These are phyloP conservation scores for Cryphonectria radicalis DNA, from an alignment of 2,329 filamentous ascomycete genomes.

Conservation along the genomic window DNA sequence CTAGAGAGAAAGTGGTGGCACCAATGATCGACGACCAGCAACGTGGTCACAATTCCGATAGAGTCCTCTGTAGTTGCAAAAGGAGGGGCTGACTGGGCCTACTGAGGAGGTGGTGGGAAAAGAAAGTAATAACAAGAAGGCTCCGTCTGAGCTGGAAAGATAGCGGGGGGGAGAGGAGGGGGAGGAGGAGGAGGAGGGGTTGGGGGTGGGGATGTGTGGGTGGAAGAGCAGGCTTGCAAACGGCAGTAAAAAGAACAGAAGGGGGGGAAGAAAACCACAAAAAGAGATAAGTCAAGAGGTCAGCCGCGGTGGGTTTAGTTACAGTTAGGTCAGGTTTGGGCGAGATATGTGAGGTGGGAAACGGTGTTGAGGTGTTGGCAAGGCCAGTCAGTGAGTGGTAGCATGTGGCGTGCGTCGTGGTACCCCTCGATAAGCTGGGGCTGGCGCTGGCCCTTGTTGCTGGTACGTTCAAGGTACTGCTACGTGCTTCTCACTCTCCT, in stretches of 20 bases:
- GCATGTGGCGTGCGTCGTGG: slow-evolving; percentile 10
- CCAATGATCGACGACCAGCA: slow-evolving; percentile 1
- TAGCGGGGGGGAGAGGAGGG: not conserved
- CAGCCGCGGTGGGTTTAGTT: not conserved
- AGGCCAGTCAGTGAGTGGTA: not conserved
- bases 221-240: slow-evolving; percentile 1
- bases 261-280: not conserved
- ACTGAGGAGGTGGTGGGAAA: slow-evolving; percentile 3
- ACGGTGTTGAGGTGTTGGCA: slow-evolving; percentile 5
- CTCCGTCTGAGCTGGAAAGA: not conserved
- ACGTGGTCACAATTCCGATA: not conserved
- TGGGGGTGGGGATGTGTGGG: not conserved
- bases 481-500: not conserved
- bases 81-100: slow-evolving; percentile 11
- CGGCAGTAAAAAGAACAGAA: not conserved
- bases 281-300: not conserved
- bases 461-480: not conserved
- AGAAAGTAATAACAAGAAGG: not conserved
- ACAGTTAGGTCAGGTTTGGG: not conserved
- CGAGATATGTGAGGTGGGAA: not conserved
- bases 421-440: slow-evolving; percentile 16
- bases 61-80: not conserved
- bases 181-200: not conserved
- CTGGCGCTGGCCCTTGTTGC: slow-evolving; percentile 5
- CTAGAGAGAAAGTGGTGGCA: not conserved